Conservation (phyloP, 306 rosid species). For the Castanea crenata region DNA sequence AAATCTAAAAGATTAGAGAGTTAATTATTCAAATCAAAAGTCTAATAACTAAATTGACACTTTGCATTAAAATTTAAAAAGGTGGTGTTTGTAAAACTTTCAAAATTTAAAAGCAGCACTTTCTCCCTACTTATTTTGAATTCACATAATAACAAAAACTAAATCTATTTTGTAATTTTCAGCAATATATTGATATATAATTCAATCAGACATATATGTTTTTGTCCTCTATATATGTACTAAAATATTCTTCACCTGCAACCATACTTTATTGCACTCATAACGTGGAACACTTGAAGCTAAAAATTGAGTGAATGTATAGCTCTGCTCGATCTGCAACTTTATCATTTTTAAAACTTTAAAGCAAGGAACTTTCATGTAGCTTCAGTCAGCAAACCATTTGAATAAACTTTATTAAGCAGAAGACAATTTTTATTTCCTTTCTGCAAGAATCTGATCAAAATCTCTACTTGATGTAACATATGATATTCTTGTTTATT, state of each 20-base stretch:
- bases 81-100: too few relatives aligned
- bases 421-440: not conserved
- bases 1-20: too few relatives aligned
- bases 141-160: too few relatives aligned
- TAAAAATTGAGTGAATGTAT: not conserved
- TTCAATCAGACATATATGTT: not conserved
- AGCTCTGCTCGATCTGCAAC: not conserved
- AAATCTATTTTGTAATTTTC: too few relatives aligned
- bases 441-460: not conserved
- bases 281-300: not conserved
- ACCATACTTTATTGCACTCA: not conserved
- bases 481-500: not conserved
- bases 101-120: too few relatives aligned
- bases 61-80: too few relatives aligned
- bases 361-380: not conserved
- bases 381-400: not conserved
- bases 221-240: not conserved
- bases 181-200: too few relatives aligned
- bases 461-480: conserved; percentile 18
- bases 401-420: not conserved
- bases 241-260: not conserved
- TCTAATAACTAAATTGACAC: too few relatives aligned
- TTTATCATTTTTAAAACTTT: not conserved
- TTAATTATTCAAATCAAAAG: too few relatives aligned
- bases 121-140: too few relatives aligned